phyloP scores from a whole-genome alignment of 768 basidiomycete genomes.

The Pholiota conissans region DNA sequence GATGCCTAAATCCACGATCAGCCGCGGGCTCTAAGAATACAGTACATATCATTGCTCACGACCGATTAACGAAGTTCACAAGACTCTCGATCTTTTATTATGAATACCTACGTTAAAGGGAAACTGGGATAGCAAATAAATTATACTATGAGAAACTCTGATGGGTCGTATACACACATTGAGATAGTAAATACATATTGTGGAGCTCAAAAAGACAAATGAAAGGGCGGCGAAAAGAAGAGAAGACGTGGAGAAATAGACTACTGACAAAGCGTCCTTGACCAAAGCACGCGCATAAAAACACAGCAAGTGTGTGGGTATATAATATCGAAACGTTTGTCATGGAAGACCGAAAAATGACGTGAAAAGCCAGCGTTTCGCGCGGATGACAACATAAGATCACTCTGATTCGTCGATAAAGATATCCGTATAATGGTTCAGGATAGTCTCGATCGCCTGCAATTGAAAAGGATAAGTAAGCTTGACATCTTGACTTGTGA shows the following conservation, averaged over 20 bases:
- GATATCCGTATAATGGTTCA: constrained; percentile 93
- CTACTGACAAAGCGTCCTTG: constrained; percentile 25
- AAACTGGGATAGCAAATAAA: neutral
- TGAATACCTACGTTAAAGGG: neutral
- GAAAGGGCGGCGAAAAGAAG: neutral
- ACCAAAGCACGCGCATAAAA: constrained; percentile 22
- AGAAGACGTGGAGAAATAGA: constrained; percentile 3
- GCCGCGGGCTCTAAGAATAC: constrained; percentile 1
- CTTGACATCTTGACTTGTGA: constrained; percentile 2
- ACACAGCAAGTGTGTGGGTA: constrained; percentile 15
- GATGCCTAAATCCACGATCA: neutral
- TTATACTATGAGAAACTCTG: constrained; percentile 4
- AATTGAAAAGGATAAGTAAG: constrained; percentile 10
- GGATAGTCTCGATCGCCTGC: constrained; percentile 93
- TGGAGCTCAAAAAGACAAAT: constrained; percentile 10
- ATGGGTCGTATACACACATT: constrained; percentile 9
- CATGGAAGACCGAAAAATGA: constrained; percentile 1
- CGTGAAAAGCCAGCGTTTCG: neutral
- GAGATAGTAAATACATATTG: constrained; percentile 19
- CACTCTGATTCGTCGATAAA: constrained; percentile 86
- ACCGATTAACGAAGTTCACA: neutral
- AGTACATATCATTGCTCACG: constrained; percentile 1
- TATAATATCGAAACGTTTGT: constrained; percentile 5
- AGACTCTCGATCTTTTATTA: neutral
- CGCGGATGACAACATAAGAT: constrained; percentile 7